These are phyloP conservation scores for Penicillium goetzii DNA, from an alignment of 495 filamentous ascomycete genomes.

Conservation along the genomic window DNA sequence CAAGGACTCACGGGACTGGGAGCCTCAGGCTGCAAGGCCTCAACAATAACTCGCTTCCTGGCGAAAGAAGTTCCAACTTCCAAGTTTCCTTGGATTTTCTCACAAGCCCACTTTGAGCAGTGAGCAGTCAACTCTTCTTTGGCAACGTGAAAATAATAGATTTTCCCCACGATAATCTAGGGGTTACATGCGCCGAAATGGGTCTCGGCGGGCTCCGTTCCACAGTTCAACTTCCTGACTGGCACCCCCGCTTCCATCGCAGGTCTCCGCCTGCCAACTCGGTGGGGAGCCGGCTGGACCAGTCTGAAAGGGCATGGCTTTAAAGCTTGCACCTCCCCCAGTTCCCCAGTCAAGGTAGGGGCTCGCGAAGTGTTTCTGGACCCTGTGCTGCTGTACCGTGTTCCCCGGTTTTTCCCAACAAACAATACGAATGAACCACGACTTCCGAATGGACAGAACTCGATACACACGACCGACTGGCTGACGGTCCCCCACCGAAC, in stretches of 20 bases:
- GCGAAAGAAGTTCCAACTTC: no score
- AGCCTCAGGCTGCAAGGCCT: slow-evolving; percentile 1
- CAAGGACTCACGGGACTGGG: neutral
- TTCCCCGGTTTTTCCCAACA: neutral
- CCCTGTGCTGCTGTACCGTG: neutral
- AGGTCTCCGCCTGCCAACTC: slow-evolving; percentile 3
- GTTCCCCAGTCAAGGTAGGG: neutral
- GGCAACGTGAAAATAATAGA: neutral
- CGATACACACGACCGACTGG: neutral
- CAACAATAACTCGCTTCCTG: neutral
- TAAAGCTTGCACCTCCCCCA: slow-evolving; percentile 12
- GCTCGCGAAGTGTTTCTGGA: slow-evolving; percentile 3
- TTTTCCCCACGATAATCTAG: neutral
- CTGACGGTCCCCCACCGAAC: neutral
- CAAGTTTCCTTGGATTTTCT: neutral
- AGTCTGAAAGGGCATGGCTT: slow-evolving; percentile 18
- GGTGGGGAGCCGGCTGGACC: slow-evolving; percentile 22
- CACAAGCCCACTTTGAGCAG: neutral
- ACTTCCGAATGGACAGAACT: neutral
- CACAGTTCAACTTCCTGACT: slow-evolving; percentile 5
- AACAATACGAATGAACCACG: neutral
- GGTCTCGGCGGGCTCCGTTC: slow-evolving; percentile 25
- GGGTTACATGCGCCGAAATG: neutral
- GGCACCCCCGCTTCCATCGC: slow-evolving; percentile 12
- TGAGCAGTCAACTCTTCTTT: neutral